These are phyloP conservation scores for Aspergillus terreus DNA, from an alignment of 2,329 filamentous ascomycete genomes.

Conservation along the genomic window DNA sequence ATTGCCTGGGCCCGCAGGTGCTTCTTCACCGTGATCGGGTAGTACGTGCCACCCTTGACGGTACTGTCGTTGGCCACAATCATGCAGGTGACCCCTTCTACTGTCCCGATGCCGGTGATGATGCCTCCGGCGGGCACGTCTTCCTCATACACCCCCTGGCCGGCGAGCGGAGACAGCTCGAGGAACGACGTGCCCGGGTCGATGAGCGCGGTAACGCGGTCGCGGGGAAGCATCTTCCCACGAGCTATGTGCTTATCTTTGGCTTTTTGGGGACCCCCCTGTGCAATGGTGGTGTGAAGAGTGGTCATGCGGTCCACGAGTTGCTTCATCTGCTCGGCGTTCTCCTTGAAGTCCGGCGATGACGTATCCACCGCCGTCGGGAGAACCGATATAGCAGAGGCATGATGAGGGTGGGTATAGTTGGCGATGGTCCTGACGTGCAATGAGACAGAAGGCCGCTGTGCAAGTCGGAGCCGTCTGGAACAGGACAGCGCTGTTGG, in stretches of 20 bases:
- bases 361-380: constrained; percentile 71
- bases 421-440: constrained; percentile 57
- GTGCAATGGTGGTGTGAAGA: constrained; percentile 67
- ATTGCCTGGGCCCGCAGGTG: constrained; percentile 89
- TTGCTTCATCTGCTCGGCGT: constrained; percentile 71
- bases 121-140: constrained; percentile 88
- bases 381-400: constrained; percentile 75
- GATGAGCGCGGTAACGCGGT: constrained; percentile 80
- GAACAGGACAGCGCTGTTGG: constrained; percentile 18
- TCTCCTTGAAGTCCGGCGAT: constrained; percentile 76
- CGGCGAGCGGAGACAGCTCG: constrained; percentile 89
- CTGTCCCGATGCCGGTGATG: constrained; percentile 84
- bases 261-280: constrained; percentile 76
- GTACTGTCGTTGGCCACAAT: constrained; percentile 96
- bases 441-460: constrained; percentile 9
- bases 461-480: constrained; percentile 17
- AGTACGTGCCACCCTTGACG: constrained; percentile 96
- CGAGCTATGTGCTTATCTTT: constrained; percentile 80
- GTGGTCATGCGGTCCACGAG: constrained; percentile 65
- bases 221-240: constrained; percentile 91
- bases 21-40: constrained; percentile 96
- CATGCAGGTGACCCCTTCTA: constrained; percentile 87
- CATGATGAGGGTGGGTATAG: constrained; percentile 78
- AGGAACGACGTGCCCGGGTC: constrained; percentile 88
- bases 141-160: constrained; percentile 81